Evolutionary conservation across 1,139 yeast genomes (phyloP).

Genomic region (Blastobotrys arbuscula): DNA sequence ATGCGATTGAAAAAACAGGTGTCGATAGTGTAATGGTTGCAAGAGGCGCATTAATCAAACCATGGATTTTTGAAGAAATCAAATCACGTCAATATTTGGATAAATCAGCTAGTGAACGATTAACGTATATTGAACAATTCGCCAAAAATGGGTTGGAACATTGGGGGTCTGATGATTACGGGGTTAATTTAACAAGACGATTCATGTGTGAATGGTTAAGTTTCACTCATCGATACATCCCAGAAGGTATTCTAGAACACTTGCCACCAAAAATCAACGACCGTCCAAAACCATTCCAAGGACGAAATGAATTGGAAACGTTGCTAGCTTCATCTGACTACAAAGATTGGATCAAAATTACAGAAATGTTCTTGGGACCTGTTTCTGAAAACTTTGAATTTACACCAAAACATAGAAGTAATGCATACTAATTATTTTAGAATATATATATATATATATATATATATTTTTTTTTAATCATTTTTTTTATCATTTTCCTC

Average conservation of each 20-base stretch:
- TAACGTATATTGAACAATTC: constrained; percentile 64
- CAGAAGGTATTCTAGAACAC: constrained; percentile 85
- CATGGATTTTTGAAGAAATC: constrained; percentile 97
- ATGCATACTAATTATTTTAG: constrained; percentile 49
- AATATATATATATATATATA: not conserved
- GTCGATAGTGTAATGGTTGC: constrained; percentile 97
- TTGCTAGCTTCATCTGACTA: constrained; percentile 79
- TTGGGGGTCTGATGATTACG: constrained; percentile 98
- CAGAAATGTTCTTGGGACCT: constrained; percentile 95
- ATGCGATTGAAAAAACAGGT: constrained; percentile 60
- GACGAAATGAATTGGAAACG: constrained; percentile 92
- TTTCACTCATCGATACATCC: constrained; percentile 90
- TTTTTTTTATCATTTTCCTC: constrained; percentile 29
- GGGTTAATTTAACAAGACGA: constrained; percentile 80
- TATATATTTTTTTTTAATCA: too few species aligned
- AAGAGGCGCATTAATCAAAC: constrained; percentile 94
- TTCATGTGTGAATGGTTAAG: constrained; percentile 92
- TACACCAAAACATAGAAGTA: constrained; percentile 92
- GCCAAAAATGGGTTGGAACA: constrained; percentile 83
- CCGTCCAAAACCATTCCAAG: constrained; percentile 90
- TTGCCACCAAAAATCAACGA: constrained; percentile 87
- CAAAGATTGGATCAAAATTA: constrained; percentile 90
- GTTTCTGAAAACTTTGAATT: constrained; percentile 70
- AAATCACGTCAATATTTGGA: constrained; percentile 85
- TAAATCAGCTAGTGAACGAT: constrained; percentile 82